Percentiles rank a stretch among this genome's conserved stretches.
phyloP scores from a whole-genome alignment of 805 yeast genomes.

The Ogataea angusta region DNA sequence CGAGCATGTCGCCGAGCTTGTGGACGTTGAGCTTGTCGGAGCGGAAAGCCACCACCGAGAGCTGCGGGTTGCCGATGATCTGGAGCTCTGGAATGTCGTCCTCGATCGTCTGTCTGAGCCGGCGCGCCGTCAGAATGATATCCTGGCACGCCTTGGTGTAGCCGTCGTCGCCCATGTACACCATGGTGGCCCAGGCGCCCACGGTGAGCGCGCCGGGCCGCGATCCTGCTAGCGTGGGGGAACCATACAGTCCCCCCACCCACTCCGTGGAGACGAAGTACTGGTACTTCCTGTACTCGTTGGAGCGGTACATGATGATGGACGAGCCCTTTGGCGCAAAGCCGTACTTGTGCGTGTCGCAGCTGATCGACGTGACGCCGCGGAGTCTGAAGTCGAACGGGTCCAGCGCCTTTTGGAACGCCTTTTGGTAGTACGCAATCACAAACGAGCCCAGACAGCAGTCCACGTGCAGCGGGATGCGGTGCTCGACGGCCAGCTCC shows the following conservation, averaged over 20 bases:
- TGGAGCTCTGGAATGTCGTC: constrained; percentile 54
- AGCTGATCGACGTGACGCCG: constrained; percentile 96
- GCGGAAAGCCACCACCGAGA: constrained; percentile 78
- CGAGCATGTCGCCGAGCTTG: constrained; percentile 68
- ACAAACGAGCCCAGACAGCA: constrained; percentile 94
- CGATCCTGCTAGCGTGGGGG: constrained; percentile 95
- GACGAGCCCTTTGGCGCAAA: constrained; percentile 98
- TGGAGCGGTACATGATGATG: constrained; percentile 79
- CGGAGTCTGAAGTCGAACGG: constrained; percentile 81
- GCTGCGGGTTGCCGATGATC: constrained; percentile 81
- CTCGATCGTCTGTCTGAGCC: constrained; percentile 45
- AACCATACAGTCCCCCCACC: constrained; percentile 95
- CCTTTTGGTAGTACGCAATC: constrained; percentile 70
- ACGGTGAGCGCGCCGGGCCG: constrained; percentile 96
- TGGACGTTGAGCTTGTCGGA: constrained; percentile 66
- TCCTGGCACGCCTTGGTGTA: constrained; percentile 62
- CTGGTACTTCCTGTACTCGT: constrained; percentile 69
- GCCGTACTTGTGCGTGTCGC: constrained; percentile 98
- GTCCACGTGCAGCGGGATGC: constrained; percentile 92
- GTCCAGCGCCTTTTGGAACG: constrained; percentile 40
- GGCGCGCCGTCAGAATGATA: constrained; percentile 64
- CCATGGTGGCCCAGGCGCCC: constrained; percentile 97
- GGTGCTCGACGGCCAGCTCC: constrained; percentile 55
- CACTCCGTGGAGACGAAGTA: constrained; percentile 81
- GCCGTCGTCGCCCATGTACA: constrained; percentile 81